Conservation (phyloP, 2,329 filamentous ascomycete genomes). For the Microsporum ferrugineum region DNA sequence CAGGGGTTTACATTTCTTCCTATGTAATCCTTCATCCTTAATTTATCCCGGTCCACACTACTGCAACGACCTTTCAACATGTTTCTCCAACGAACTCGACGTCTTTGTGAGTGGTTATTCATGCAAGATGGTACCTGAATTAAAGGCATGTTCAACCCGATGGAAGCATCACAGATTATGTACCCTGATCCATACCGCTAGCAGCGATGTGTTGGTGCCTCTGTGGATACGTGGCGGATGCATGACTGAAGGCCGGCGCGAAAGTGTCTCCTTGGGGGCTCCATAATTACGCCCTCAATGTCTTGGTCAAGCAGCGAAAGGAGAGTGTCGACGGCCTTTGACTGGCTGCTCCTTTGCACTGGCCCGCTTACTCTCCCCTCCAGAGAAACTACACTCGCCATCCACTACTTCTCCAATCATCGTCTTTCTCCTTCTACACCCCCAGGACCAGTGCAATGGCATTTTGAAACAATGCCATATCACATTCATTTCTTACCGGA, state of each 20-base stretch:
- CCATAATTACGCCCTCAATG: background rate
- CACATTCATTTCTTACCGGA: background rate
- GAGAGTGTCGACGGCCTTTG: background rate
- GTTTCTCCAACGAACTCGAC: background rate
- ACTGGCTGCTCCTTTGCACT: background rate
- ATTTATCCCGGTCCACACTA: background rate
- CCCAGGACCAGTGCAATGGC: background rate
- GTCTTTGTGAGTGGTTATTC: background rate
- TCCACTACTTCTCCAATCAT: background rate
- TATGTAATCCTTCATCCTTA: background rate
- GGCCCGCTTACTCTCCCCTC: background rate
- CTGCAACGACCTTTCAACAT: background rate
- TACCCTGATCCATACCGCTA: background rate
- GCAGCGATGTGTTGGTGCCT: background rate
- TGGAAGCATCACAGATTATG: background rate
- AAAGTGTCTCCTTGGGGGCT: background rate
- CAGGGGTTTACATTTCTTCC: background rate
- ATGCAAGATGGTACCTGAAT: background rate
- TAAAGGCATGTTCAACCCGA: background rate
- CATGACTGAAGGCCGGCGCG: background rate
- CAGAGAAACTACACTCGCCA: background rate
- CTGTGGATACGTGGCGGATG: constrained; percentile 1
- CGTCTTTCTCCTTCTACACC: background rate
- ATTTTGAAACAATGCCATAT: background rate
- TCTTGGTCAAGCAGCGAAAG: background rate